Conservation (phyloP, 148 eudicot genomes). For the Selenicereus undatus region DNA sequence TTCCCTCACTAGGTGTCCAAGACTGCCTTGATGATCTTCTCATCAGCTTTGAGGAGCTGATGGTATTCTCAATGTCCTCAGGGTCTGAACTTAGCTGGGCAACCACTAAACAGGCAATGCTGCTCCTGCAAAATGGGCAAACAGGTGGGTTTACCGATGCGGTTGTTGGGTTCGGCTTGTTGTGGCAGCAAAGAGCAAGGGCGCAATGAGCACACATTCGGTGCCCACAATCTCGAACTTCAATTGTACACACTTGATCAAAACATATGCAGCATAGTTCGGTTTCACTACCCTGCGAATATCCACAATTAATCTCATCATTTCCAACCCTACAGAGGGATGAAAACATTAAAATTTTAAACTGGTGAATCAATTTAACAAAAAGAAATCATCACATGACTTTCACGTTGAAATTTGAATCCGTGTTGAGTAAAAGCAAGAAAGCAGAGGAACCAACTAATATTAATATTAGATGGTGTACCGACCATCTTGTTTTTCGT, state of each 20-base stretch:
- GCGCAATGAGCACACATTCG: slow-evolving; percentile 98
- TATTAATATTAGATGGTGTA: neutral
- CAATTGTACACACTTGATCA: slow-evolving; percentile 92
- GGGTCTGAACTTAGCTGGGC: slow-evolving; percentile 37
- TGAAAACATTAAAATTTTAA: too few relatives aligned
- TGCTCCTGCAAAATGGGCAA: slow-evolving; percentile 96
- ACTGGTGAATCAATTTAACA: too few relatives aligned
- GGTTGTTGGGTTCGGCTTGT: slow-evolving; percentile 85
- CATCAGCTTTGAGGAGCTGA: slow-evolving; percentile 40
- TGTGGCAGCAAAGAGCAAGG: slow-evolving; percentile 87
- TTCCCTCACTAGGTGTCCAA: slow-evolving; percentile 71
- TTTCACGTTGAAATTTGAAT: neutral
- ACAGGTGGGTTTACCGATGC: slow-evolving; percentile 57
- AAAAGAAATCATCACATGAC: too few relatives aligned
- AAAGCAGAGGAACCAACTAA: neutral
- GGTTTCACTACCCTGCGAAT: slow-evolving; percentile 66
- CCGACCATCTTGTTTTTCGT: neutral
- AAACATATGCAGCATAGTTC: slow-evolving; percentile 95
- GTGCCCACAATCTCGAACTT: slow-evolving; percentile 92
- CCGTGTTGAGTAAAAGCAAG: slow-evolving; percentile 8
- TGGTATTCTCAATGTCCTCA: slow-evolving; percentile 33
- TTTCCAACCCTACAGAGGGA: neutral
- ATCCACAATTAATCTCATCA: neutral
- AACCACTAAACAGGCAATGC: slow-evolving; percentile 63
- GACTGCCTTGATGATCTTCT: slow-evolving; percentile 56